Base-by-base conservation (phyloP, 495 filamentous ascomycete species). In the Pseudotulostoma volvatum region DNA sequence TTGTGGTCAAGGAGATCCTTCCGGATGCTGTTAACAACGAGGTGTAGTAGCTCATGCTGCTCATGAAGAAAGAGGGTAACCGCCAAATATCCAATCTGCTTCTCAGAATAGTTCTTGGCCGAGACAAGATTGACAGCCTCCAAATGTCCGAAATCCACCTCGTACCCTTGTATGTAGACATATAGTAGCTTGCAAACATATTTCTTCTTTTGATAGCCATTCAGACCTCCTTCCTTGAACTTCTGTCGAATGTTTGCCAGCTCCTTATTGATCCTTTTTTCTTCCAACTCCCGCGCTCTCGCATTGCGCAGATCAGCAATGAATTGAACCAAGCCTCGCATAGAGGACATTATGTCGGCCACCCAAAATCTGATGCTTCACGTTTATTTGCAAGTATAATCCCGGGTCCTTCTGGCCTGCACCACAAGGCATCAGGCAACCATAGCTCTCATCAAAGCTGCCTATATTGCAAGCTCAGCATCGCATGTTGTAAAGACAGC, bases 141-240 rank as follows among this genome's bases (percentile, higher is more conserved):
- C 25, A 96, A 74, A 55, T 99, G 92, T 16, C 92, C 92, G 54
- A 99, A 99, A 56, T 96, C 92, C 61, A 99, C 87, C 53, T 99
- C 92, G 78, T 92, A 99, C 5, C 92, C 92, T 36, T 96, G 76
- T 41, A 99, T 99, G 56, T 99, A 99, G 48, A 99, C 95, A 53
- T 99, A 99, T 33, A 99, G 73, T 45, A 99, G 71, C 76, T 97
- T 97, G 81, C 92, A 99, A 33, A 99, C 92, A 54, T 99, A 99
- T 81, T 99, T 99, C 72, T 99, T 99, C 71, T 92, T 93, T 60
- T 93, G 83, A 51, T 99, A 99, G 36, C 92, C 92, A 59, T 79
- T 93, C 18, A 96, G 63, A 54, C 68, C 81, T 30, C 86, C 87
- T 56, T 87, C 80, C 77, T 69, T 68, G 48, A 72, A 72, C 44